Evolutionary conservation across 1,284 basidiomycete species (phyloP), one percentile per base, ranked within the genome.

Genomic region (Fomes fomentarius): DNA sequence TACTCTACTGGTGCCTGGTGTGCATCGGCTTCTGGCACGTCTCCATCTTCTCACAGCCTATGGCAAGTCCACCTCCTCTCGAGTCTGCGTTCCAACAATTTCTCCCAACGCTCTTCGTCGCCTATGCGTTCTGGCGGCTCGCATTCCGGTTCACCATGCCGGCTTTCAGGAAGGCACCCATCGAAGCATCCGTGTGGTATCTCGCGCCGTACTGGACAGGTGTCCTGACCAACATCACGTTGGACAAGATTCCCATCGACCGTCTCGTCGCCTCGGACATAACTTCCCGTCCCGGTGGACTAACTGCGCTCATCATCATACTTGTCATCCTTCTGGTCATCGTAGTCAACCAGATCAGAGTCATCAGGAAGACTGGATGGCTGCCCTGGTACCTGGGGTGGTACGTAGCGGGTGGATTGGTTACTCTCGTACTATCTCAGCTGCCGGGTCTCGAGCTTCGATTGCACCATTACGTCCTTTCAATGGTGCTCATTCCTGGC

Each of bases 21-120:
- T 92, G 86, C 73, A 85, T 94, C 41, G 93, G 93, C 0, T 95
- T 84, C 68, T 95, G 93, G 93, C 93, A 96, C 63, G 77, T 94
- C 54, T 77, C 82, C 1, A 78, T 95, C 24, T 92, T 92, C 62
- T 91, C 89, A 1, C 89, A 94, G 66, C 90, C 91, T 1, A 81
- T 80, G 26, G 76, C 76, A 2, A 81, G 79, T 22, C 91, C 90
- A 8, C 91, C 89, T 22, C 74, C 77, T 17, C 71, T 94, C 47
- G 83, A 88, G 49, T 74, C 74, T 9, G 89, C 84, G 3, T 91
- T 94, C 61, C 83, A 80, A 25, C 82, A 84, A 6, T 95, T 96
- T 71, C 76, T 95, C 14, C 92, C 93, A 0, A 72, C 82, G 0
- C 76, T 95, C 19, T 95, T 94, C 64, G 83, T 92, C 50, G 82